Evolutionary conservation across 2,329 filamentous ascomycete genomes (phyloP).

Genomic region (Ophiocordyceps unilateralis): DNA sequence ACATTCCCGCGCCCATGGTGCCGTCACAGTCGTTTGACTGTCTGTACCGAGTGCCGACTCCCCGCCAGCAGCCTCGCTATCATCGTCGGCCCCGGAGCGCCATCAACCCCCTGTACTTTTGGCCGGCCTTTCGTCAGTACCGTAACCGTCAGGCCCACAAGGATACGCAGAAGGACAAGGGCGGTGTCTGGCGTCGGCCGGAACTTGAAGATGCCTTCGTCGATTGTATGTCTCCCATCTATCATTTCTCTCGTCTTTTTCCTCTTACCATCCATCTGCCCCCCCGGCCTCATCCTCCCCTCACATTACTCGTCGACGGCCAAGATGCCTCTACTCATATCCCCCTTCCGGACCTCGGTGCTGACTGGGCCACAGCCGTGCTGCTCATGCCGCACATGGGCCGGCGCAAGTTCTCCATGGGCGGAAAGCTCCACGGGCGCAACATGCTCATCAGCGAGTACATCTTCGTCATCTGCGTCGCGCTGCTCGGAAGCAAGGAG

Average conservation of each 20-base stretch:
- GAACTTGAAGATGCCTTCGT: slow-evolving; percentile 49
- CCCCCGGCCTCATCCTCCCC: no score
- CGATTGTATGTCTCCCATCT: slow-evolving; percentile 32
- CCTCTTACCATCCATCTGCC: no score
- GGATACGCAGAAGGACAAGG: slow-evolving; percentile 39
- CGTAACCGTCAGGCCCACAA: slow-evolving; percentile 48
- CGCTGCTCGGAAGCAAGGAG: slow-evolving; percentile 21
- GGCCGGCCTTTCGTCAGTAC: slow-evolving; percentile 47
- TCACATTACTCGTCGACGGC: neutral
- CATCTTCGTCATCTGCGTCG: slow-evolving; percentile 29
- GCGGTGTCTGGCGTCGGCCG: slow-evolving; percentile 34
- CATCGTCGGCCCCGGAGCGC: slow-evolving; percentile 18
- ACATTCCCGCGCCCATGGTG: slow-evolving; percentile 32
- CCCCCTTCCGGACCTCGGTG: no score
- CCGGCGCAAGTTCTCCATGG: slow-evolving; percentile 47
- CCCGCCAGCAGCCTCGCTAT: slow-evolving; percentile 18
- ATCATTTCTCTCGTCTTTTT: neutral
- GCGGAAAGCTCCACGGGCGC: slow-evolving; percentile 44
- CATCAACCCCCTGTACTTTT: slow-evolving; percentile 43
- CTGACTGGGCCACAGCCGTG: slow-evolving; percentile 26
- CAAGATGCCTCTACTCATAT: no score
- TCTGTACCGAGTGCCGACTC: slow-evolving; percentile 19
- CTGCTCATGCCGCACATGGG: slow-evolving; percentile 50
- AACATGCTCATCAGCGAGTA: slow-evolving; percentile 58
- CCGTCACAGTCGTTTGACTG: slow-evolving; percentile 29